These are phyloP conservation scores for Ustulina deusta DNA, from an alignment of 2,329 filamentous ascomycete genomes.

Conservation along the genomic window DNA sequence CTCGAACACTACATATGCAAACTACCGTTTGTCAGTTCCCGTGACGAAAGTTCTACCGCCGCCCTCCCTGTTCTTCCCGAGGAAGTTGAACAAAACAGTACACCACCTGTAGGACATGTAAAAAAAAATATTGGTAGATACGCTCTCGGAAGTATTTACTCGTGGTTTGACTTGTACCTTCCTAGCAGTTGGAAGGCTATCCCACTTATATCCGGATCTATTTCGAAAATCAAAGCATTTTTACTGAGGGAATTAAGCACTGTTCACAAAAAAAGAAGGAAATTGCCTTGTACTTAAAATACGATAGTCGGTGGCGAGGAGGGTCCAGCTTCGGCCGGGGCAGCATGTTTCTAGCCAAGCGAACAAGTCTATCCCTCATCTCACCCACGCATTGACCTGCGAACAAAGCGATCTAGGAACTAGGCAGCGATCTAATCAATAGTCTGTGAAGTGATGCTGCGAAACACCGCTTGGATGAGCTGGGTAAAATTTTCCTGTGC, in stretches of 20 bases:
- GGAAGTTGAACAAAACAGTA: neutral
- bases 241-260: neutral
- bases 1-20: neutral
- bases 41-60: neutral
- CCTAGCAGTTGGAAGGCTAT: neutral
- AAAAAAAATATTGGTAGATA: neutral
- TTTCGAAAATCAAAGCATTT: neutral
- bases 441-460: constrained; percentile 66
- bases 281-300: neutral
- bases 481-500: constrained; percentile 70
- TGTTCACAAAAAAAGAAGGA: too few relatives aligned
- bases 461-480: constrained; percentile 63
- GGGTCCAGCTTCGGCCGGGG: constrained; percentile 4
- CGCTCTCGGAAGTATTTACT: neutral
- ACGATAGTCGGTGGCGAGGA: constrained; percentile 17
- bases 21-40: neutral
- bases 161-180: neutral
- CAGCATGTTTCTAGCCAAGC: constrained; percentile 38
- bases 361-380: constrained; percentile 60
- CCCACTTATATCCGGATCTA: neutral
- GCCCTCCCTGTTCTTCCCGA: neutral
- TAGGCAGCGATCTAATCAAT: constrained; percentile 64
- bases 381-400: constrained; percentile 66
- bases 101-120: neutral
- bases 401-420: constrained; percentile 62